Evolutionary conservation across 257 asterid species (phyloP).

Genomic region (Solanum pimpinellifolium): DNA sequence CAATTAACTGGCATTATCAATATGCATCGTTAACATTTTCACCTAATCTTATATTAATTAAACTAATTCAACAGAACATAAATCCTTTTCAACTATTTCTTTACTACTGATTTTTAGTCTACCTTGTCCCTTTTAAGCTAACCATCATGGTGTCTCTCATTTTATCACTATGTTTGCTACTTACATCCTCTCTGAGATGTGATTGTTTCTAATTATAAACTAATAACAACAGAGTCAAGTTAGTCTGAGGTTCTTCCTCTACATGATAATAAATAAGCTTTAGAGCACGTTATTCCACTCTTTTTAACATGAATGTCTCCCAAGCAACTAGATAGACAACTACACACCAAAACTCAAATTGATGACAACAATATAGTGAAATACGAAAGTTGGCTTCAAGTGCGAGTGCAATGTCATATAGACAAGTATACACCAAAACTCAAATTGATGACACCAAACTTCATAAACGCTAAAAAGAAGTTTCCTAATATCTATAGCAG

Average conservation of each 20-base stretch:
- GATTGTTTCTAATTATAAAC: background rate
- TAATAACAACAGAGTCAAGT: background rate
- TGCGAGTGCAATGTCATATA: background rate
- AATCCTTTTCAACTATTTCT: background rate
- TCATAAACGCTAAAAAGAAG: background rate
- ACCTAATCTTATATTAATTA: background rate
- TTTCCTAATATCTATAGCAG: background rate
- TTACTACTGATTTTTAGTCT: background rate
- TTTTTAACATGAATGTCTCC: background rate
- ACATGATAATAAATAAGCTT: background rate
- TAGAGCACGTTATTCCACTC: background rate
- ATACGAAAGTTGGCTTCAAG: background rate
- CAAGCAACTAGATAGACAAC: background rate
- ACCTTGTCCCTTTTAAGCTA: background rate
- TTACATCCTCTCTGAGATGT: background rate
- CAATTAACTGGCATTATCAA: background rate
- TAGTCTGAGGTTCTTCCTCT: background rate
- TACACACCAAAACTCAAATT: background rate
- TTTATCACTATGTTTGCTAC: background rate
- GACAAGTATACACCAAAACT: background rate
- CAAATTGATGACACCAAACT: background rate
- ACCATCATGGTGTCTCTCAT: background rate
- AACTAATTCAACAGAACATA: background rate
- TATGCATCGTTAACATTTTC: background rate
- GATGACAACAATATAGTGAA: background rate